Base-by-base conservation (phyloP, 345 rosid genomes). In the Sisymbrium irio region DNA sequence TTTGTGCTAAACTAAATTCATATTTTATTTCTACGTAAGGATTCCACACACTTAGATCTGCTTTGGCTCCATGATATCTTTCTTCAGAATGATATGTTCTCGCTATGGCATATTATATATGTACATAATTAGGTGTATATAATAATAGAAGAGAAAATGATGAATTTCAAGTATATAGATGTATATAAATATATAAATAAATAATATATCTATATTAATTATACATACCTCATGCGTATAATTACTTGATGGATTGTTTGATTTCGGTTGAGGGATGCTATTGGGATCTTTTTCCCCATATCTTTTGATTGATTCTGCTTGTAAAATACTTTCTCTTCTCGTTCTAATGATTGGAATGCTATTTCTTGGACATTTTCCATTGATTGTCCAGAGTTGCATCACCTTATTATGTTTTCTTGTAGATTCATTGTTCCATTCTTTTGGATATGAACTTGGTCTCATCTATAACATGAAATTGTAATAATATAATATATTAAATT, bases 401-500 rank as follows among this genome's bases (percentile, higher is more conserved):
- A 68, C 47, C 47, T n/a, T 6, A 44, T 19, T 44, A 0, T 44
- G 18, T 17, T 44, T 44, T 44, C 27, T 5, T 28, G 30, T 18
- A 40, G 9, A 5, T 4, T 32, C 27, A n/a, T 20, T 65, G 33
- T 9, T 36, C 37, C 39, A 51, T 37, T 14, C 54, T 28, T 68
- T 4, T 40, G 72, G 72, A 15, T 54, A 54, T 42, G 51, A 68
- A 27, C 20, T 68, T 42, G 72, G 72, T 54, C 41, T 68, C 72
- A 68, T 68, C 72, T 68, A 54, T 11, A 15, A 44, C 19, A n/a
- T 6, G n/a, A 44, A 44, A 7, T 30, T 30, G 6, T 30, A 5
- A 41, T n/a, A 15, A 22, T 1, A 22, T 25, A 27, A 1, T 3
- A n/a, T 0, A n/a, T 4, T n/a, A 9, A 0, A 49, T 3, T 22